Base-by-base conservation (phyloP, 2,329 filamentous ascomycete species). In the Phyllosticta paracitricarpa region DNA sequence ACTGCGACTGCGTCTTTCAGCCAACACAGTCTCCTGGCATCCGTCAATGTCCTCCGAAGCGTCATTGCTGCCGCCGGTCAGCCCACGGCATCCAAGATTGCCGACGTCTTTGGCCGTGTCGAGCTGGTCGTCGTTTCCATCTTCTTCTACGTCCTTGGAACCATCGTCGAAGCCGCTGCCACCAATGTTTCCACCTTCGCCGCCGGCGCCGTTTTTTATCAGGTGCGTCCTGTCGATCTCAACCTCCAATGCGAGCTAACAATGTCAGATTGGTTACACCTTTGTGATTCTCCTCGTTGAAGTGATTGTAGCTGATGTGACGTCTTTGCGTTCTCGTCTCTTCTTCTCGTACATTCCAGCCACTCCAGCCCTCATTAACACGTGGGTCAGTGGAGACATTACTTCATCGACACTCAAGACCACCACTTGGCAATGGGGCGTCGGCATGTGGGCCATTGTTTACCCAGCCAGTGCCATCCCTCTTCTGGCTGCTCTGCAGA, bases 341-440 rank as follows among this genome's bases (percentile, higher is more conserved):
- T 75, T 88, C 65, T 87, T 86, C 75, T 85, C 82, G 56, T 88
- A 85, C 67, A 74, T 87, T n/a, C 83, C 83, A 0, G 81, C 81
- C 0, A 68, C 79, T 2, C 84, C 84, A 0, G 85, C 84, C 66
- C 68, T 86, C 54, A 67, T 71, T 69, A 87, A 86, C 66, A 84
- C 84, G 0, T 87, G 84, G 84, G 77, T 86, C 14, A 82, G 81
- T 63, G 84, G 84, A 22, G 79, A 82, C 63, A 72, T 87, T 57
- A 79, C 81, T 0, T 68, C 71, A 0, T 76, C 80, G 0, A 81
- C 86, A 0, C 67, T 86, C 22, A 66, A 61, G 0, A 69, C 68
- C 1, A 81, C 81, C 0, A 79, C 75, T 1, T 87, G 84, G 84
- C 72, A 78, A 62, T 86, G 83, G 83, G 84, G 63, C 19, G 61